These are phyloP conservation scores for Ramicandelaber brevisporus DNA, from an alignment of 192 early-diverging fungal genomes.

Conservation along the genomic window DNA sequence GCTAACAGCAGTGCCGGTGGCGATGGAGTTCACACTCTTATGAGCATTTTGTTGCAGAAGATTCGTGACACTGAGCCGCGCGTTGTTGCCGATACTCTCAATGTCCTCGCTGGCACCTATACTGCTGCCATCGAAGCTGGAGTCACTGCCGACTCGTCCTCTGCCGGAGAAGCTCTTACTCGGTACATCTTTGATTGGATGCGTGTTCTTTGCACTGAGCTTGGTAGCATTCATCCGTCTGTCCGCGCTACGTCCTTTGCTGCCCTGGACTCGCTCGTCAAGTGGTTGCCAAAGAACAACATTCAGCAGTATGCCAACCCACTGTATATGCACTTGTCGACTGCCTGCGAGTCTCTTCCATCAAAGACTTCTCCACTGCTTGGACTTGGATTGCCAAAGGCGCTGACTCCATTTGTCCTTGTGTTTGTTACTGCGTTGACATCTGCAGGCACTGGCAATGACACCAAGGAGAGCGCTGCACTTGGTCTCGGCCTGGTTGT, in stretches of 20 bases:
- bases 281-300: slow-evolving; percentile 69
- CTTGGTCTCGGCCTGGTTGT: slow-evolving; percentile 62
- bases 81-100: too few species aligned
- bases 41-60: too few species aligned
- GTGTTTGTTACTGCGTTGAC: slow-evolving; percentile 84
- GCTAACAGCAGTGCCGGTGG: too few species aligned
- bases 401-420: slow-evolving; percentile 68
- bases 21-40: too few species aligned
- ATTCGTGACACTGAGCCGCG: too few species aligned
- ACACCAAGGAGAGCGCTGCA: slow-evolving; percentile 65
- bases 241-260: slow-evolving; percentile 49
- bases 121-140: too few species aligned
- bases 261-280: slow-evolving; percentile 56
- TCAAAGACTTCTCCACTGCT: slow-evolving; percentile 17
- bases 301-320: slow-evolving; percentile 52
- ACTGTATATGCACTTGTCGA: slow-evolving; percentile 33
- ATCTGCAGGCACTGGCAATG: slow-evolving; percentile 72
- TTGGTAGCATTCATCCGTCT: slow-evolving; percentile 25
- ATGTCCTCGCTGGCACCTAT: too few species aligned
- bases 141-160: too few species aligned
- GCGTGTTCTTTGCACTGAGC: slow-evolving; percentile 36
- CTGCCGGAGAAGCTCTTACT: too few species aligned
- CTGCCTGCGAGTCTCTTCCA: slow-evolving; percentile 19
- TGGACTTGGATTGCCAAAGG: slow-evolving; percentile 82
- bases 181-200: slow-evolving; percentile 63